Base-by-base conservation (phyloP, 2,329 filamentous ascomycete genomes). In the Didymella keratinophila region DNA sequence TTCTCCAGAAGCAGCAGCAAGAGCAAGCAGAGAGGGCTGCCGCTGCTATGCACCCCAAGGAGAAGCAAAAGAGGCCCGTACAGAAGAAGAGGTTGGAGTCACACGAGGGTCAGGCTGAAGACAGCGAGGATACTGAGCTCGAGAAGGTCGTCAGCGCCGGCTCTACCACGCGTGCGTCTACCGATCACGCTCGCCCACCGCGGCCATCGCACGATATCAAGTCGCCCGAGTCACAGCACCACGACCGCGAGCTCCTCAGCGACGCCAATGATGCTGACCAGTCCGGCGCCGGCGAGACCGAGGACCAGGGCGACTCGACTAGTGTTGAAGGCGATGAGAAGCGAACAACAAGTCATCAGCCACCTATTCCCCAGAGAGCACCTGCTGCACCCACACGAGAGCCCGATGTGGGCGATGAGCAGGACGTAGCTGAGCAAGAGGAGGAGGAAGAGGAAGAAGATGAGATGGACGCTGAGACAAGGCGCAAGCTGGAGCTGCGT, bases 1-100 rank as follows among this genome's bases (percentile, higher is more conserved):
- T 97, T 51, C 82, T 99, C 16, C 95, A 99, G 76, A 94, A 91
- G 74, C 93, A 98, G 76, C 95, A 99, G 77, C 82, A 92, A 74
- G 95, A 98, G 73, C 92, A 95, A 73, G 92, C 93, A 5, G 85
- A 89, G 62, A 85, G 93, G 51, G 90, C 94, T 77, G 90, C 91
- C 6, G 90, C 93, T 78, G 90, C 91, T 8, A 86, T 89, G 16
- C 83, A 84, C 14, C 83, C 83, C 55, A 96, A 96, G 76, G 92
- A 96, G 70, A 97, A 96, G 78, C 88, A 91, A 11, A 96, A 93
- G 80, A 87, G 89, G 16, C 75, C 75, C 52, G 87, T 88, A 27
- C 81, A 84, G 1, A 89, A 87, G 71, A 94, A 95, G 81, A 77
- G 81, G 25, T 78, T 80, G 18, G 84, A 85, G 65, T 80, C 82